These are phyloP conservation scores for Phytomonas francai DNA, from an alignment of 208 protist species.

Conservation along the genomic window DNA sequence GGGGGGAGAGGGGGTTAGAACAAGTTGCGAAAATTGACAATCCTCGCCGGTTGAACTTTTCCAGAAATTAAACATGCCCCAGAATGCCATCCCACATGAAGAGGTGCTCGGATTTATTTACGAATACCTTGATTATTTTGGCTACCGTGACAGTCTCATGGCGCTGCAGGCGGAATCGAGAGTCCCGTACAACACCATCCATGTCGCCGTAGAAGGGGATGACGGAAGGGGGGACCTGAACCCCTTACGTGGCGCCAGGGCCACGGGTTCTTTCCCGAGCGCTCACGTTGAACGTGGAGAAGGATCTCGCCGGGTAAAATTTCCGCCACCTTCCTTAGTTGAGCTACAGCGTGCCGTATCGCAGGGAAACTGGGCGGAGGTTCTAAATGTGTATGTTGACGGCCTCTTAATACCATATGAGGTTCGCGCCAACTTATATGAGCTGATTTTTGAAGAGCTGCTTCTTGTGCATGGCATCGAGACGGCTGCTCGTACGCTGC, in stretches of 20 bases:
- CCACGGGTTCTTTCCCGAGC: background rate
- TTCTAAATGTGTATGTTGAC: conserved; percentile 61
- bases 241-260: background rate
- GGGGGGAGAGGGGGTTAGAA: too few species aligned
- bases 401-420: conserved; percentile 58
- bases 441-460: conserved; percentile 75
- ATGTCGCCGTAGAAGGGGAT: conserved; percentile 13
- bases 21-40: too few species aligned
- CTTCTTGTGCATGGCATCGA: conserved; percentile 52
- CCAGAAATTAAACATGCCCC: too few species aligned
- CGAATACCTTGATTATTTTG: conserved; percentile 52
- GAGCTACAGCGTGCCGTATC: conserved; percentile 43
- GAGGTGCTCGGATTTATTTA: conserved; percentile 61
- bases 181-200: conserved; percentile 73
- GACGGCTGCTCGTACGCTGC: conserved; percentile 60
- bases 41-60: too few species aligned
- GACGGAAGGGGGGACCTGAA: too few species aligned
- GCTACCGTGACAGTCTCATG: conserved; percentile 51
- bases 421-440: conserved; percentile 58
- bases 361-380: conserved; percentile 62
- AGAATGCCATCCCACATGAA: conserved; percentile 41
- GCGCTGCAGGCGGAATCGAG: conserved; percentile 74
- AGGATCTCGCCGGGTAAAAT: too few species aligned
- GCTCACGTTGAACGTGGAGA: background rate
- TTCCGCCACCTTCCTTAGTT: conserved; percentile 16